These are phyloP conservation scores for Biancaea sappan DNA, from an alignment of 306 rosid species.

Conservation along the genomic window DNA sequence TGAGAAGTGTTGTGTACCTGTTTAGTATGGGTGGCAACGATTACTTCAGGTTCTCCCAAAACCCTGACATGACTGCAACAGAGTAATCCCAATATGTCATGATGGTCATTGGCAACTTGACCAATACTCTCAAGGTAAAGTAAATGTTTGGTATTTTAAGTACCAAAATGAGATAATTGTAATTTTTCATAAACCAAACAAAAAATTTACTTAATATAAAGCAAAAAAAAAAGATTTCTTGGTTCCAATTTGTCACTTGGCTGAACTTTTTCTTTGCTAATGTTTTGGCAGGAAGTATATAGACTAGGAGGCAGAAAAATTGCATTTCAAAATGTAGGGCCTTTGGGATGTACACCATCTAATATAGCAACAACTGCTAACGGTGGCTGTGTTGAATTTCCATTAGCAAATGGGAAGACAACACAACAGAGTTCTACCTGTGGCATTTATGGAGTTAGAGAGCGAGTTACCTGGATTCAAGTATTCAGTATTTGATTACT, in stretches of 20 bases:
- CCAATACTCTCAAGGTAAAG: conserved; percentile 37
- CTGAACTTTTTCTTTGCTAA: background rate
- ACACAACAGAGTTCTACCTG: conserved; percentile 28
- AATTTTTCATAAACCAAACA: no score
- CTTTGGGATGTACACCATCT: conserved; percentile 28
- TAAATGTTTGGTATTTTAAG: no score
- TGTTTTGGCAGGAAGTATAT: conserved; percentile 27
- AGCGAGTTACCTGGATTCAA: conserved; percentile 26
- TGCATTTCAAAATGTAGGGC: conserved; percentile 29
- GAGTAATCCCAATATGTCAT: conserved; percentile 25
- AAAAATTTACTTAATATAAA: no score
- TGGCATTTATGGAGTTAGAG: conserved; percentile 8
- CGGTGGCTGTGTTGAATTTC: conserved; percentile 5
- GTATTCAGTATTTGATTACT: conserved; percentile 18
- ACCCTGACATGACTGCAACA: conserved; percentile 28
- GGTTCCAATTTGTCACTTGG: background rate
- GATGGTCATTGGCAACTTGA: conserved; percentile 42
- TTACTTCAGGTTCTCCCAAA: conserved; percentile 28
- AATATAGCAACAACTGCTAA: conserved; percentile 5
- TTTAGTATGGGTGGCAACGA: conserved; percentile 48
- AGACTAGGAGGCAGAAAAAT: conserved; percentile 32
- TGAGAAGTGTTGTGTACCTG: conserved; percentile 45
- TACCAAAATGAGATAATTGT: no score
- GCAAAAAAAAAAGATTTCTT: no score
- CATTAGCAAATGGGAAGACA: conserved; percentile 23